Evolutionary conservation across 768 basidiomycete species (phyloP), one percentile per base, ranked within the genome.

Genomic region (Suillus spraguei): DNA sequence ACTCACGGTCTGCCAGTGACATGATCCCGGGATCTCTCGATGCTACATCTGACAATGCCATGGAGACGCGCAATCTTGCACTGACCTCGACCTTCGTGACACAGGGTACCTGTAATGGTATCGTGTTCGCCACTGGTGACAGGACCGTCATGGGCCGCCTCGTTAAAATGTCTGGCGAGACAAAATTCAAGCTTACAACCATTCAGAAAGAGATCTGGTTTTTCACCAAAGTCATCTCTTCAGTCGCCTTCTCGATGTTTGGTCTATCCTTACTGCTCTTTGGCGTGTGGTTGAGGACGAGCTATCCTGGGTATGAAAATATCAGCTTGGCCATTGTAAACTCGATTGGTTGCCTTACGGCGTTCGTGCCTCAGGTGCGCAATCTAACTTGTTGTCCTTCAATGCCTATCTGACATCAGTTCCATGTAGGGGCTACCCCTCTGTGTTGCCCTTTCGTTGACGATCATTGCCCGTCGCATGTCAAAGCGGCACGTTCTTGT

Each of bases 51-150:
- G 72, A 78, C 35, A 83, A 83, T 64, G 61, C 69, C n/a, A 64
- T 69, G 47, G 70, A 83, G 77, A 81, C 86, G 5, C 83, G 82
- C 64, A 88, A 88, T 70, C 81, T 88, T 60, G 86, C 83, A 10
- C 75, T 64, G 61, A 64, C 49, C n/a, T 62, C 61, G 3, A 64
- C 63, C 9, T 63, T 63, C 63, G 62, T 64, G 7, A 72, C 88
- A 2, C 84, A 86, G 65, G 83, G 83, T 13, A 84, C 84, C 2
- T 80, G 83, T 11, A 60, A 74, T 1, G 84, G 84, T 1, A 67
- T 85, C 42, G 80, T 82, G 46, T 77, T 85, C 60, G 81, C 80
- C 44, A 81, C 79, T 2, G 84, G 84, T 8, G 83, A 85, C 64
- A 74, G 71, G 46, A 83, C 84, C 14, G 79, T 85, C 55, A 84